phyloP scores from a whole-genome alignment of 129 eudicot species.

The Dittrichia graveolens region DNA sequence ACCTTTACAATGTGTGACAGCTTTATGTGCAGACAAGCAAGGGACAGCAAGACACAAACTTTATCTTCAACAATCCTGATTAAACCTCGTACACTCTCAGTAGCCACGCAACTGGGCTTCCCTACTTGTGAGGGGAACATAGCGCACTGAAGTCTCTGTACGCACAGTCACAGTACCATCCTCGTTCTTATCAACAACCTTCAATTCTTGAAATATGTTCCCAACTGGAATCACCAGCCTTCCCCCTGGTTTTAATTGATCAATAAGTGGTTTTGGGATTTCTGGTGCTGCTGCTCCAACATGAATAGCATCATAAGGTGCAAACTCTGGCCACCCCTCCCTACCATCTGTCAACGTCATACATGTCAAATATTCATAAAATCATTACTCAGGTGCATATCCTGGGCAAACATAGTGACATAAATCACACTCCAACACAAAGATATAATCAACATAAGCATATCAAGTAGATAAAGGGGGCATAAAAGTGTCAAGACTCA shows the following conservation, averaged over 20 bases:
- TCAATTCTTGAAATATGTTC: conserved; percentile 71
- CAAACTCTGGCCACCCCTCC: conserved; percentile 84
- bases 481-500: conserved; percentile 35
- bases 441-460: too few relatives aligned
- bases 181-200: conserved; percentile 78
- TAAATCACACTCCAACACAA: too few relatives aligned
- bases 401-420: too few relatives aligned
- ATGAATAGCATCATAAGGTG: conserved; percentile 96
- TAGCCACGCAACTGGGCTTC: conserved; percentile 79
- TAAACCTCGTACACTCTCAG: conserved; percentile 22
- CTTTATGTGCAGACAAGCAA: too few relatives aligned
- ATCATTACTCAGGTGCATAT: too few relatives aligned
- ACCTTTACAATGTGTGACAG: not conserved
- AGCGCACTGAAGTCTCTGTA: conserved; percentile 83
- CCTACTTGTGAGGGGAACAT: conserved; percentile 87
- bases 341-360: conserved; percentile 67
- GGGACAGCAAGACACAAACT: not conserved
- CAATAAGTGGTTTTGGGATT: conserved; percentile 76
- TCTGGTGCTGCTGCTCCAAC: conserved; percentile 97
- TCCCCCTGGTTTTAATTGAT: conserved; percentile 96
- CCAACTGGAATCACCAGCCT: conserved; percentile 95
- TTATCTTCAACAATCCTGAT: not conserved
- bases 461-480: not conserved
- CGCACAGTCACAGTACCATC: conserved; percentile 74
- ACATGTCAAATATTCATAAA: too few relatives aligned